Base-by-base conservation (phyloP, 2,329 filamentous ascomycete genomes). In the Zalaria obscura region DNA sequence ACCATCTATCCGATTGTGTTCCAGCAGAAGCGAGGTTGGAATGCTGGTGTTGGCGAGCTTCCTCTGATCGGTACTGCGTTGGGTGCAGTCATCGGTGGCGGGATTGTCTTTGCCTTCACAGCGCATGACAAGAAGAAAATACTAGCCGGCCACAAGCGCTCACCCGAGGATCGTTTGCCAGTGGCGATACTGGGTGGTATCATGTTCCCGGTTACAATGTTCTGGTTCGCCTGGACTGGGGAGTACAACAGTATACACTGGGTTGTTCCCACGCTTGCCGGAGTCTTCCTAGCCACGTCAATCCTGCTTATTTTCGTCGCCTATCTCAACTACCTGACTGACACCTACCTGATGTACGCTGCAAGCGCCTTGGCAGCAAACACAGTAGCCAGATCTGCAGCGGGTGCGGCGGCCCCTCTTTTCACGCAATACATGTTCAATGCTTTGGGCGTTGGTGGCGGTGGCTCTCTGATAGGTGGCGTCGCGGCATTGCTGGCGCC, bases 1-100 rank as follows among this genome's bases (percentile, higher is more conserved):
- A 67, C 61, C 25, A 74, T 74, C 42, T 76, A 75, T 41, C 69
- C 66, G 3, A 70, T 73, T 33, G 67, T 75, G 4, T 74, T 72
- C 48, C 66, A 72, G 46, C 53, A 70, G 38, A 63, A 56, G 47
- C 62, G 70, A 2, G 70, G 69, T 1, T 75, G 71, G 70, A 75
- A 72, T 45, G 47, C 64, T 0, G 71, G 71, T 5, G 66, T 72
- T 2, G 69, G 68, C 4, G 64, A 72, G 42, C 54, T 75, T 0
- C 69, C 71, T 2, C 55, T 75, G 5, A 52, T 75, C 3, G 72
- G 72, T 3, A 67, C 67, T 3, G 60, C 66, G 9, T 46, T 73
- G 2, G 73, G 73, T 4, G 65, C 69, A 1, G 44, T 60, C 3
- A 46, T 73, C 0, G 72, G 68, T 7, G 62, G 62, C 2, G 18